Conservation (phyloP, 2,329 filamentous ascomycete species). For the Conoideocrella luteorostrata region DNA sequence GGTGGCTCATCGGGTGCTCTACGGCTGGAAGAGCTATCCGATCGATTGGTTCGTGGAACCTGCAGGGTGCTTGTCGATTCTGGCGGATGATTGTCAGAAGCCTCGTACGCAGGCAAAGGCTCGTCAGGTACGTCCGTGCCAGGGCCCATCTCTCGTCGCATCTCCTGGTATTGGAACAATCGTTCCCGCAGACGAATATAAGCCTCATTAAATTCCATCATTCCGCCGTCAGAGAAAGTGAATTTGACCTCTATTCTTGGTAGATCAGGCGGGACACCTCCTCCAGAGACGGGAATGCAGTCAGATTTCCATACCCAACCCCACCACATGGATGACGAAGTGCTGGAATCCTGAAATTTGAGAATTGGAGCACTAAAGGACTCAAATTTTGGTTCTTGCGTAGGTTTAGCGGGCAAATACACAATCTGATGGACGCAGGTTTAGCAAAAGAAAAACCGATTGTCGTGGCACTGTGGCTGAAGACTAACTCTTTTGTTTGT, state of each 20-base stretch:
- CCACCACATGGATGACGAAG: conserved; percentile 78
- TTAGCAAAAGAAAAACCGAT: not conserved
- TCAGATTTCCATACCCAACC: conserved; percentile 85
- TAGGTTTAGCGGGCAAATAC: conserved; percentile 71
- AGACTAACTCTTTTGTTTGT: conserved; percentile 73
- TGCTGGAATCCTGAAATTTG: conserved; percentile 79
- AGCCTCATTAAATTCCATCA: conserved; percentile 77
- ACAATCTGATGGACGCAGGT: conserved; percentile 56
- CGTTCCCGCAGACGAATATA: conserved; percentile 83
- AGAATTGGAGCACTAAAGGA: conserved; percentile 87
- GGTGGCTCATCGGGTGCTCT: conserved; percentile 66
- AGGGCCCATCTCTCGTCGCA: conserved; percentile 62
- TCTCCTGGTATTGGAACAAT: conserved; percentile 71
- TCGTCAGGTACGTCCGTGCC: conserved; percentile 68
- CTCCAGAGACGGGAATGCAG: conserved; percentile 74
- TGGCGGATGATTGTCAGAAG: conserved; percentile 31
- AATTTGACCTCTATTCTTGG: conserved; percentile 73
- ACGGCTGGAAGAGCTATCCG: conserved; percentile 31
- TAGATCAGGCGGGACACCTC: conserved; percentile 70
- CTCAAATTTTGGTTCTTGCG: conserved; percentile 56
- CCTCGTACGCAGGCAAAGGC: conserved; percentile 82
- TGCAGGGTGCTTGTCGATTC: conserved; percentile 20
- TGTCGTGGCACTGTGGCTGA: not conserved
- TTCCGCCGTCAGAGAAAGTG: conserved; percentile 92
- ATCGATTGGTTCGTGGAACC: conserved; percentile 21